Conservation (phyloP, 768 basidiomycete species). For the Lactifluus piperatus region DNA sequence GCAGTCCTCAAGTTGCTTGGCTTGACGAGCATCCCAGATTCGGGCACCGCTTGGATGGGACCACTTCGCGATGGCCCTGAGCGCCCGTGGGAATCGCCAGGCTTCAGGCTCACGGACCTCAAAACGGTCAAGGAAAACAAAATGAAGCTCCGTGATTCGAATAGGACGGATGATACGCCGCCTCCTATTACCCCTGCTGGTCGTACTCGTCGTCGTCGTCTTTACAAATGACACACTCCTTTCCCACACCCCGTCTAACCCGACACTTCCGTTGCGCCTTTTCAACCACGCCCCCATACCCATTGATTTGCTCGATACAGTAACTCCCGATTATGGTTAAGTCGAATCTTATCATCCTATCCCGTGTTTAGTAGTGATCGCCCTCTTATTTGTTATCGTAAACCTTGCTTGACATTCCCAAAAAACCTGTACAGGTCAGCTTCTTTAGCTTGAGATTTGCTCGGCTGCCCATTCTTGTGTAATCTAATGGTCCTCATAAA, state of each 20-base stretch:
- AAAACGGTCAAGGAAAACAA: slow-evolving; percentile 1
- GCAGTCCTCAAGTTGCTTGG: not conserved
- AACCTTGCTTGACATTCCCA: not conserved
- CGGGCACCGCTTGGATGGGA: not conserved
- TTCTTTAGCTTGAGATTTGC: not conserved
- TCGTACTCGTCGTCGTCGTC: not conserved
- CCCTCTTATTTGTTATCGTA: slow-evolving; percentile 1
- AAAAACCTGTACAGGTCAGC: not conserved
- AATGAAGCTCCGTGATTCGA: not conserved
- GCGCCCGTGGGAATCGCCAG: slow-evolving; percentile 4
- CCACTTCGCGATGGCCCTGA: slow-evolving; percentile 11
- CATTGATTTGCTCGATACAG: not conserved
- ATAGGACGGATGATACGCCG: not conserved
- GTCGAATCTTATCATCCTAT: not conserved
- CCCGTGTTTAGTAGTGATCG: not conserved
- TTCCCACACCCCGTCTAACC: not conserved
- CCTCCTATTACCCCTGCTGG: no score
- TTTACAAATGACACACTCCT: slow-evolving; percentile 2
- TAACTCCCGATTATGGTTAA: slow-evolving; percentile 9
- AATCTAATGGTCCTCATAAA: not conserved
- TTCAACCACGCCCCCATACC: not conserved
- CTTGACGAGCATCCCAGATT: not conserved
- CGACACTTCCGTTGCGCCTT: not conserved
- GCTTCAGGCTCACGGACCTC: slow-evolving; percentile 2
- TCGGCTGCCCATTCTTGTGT: not conserved